These are phyloP conservation scores for Colletotrichum chlorophyti DNA, from an alignment of 2,329 filamentous ascomycete genomes.

Conservation along the genomic window DNA sequence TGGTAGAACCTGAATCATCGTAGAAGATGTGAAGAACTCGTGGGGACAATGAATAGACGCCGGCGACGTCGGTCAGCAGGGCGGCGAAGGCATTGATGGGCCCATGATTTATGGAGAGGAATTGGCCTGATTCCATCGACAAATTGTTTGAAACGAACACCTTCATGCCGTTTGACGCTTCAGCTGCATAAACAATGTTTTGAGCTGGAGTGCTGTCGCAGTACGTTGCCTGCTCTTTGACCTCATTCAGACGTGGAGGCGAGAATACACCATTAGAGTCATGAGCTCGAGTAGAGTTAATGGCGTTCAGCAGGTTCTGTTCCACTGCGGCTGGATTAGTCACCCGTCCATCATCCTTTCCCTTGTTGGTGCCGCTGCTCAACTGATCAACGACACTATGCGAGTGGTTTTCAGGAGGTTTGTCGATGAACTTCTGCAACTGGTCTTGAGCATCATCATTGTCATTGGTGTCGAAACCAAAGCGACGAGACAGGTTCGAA, in stretches of 20 bases:
- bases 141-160: constrained; percentile 72
- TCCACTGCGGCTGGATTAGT: constrained; percentile 68
- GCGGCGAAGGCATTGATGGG: constrained; percentile 73
- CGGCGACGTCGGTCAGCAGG: constrained; percentile 72
- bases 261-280: constrained; percentile 77
- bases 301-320: constrained; percentile 77
- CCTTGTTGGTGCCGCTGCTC: constrained; percentile 27
- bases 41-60: constrained; percentile 74
- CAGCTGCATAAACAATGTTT: constrained; percentile 74
- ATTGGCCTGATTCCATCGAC: constrained; percentile 54
- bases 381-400: constrained; percentile 7
- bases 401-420: constrained; percentile 31
- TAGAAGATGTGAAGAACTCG: constrained; percentile 85
- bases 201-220: constrained; percentile 80
- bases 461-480: constrained; percentile 67
- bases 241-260: constrained; percentile 71
- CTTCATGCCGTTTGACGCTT: constrained; percentile 74
- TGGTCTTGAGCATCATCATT: constrained; percentile 49
- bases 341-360: constrained; percentile 57
- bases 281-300: constrained; percentile 79
- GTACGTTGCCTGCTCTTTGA: constrained; percentile 85
- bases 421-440: constrained; percentile 53
- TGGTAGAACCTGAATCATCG: constrained; percentile 78
- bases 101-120: constrained; percentile 66
- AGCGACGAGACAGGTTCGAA: constrained; percentile 69